Percentiles rank a stretch among this genome's conserved stretches.
Conservation (phyloP, 1,139 yeast species). For the Yamadazyma dushanensis region DNA sequence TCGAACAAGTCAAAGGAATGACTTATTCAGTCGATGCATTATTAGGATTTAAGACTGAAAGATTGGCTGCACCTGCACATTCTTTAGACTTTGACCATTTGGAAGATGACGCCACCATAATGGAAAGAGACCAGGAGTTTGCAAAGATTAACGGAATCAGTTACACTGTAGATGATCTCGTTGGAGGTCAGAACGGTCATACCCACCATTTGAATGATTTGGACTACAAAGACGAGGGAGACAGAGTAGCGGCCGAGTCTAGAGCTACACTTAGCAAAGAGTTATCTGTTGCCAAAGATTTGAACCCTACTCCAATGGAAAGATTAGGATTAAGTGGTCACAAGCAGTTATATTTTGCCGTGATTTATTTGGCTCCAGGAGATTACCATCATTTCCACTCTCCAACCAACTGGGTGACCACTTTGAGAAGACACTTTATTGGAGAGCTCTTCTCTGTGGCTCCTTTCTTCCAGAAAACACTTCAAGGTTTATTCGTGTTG, state of each 20-base stretch:
- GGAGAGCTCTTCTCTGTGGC: conserved; percentile 97
- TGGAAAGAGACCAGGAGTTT: conserved; percentile 67
- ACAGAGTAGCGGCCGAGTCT: conserved; percentile 37
- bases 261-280: conserved; percentile 38
- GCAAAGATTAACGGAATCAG: conserved; percentile 77
- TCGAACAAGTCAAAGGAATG: conserved; percentile 96
- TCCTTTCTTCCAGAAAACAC: conserved; percentile 88
- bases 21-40: conserved; percentile 89
- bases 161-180: conserved; percentile 66
- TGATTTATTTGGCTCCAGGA: conserved; percentile 95
- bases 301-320: conserved; percentile 39
- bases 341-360: conserved; percentile 80
- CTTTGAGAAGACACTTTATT: conserved; percentile 89
- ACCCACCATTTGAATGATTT: conserved; percentile 45
- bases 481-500: conserved; percentile 83
- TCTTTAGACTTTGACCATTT: conserved; percentile 48
- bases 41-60: conserved; percentile 60
- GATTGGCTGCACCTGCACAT: conserved; percentile 63
- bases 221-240: conserved; percentile 62
- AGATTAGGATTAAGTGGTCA: conserved; percentile 28
- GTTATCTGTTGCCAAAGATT: conserved; percentile 43
- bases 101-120: conserved; percentile 42
- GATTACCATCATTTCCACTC: conserved; percentile 98
- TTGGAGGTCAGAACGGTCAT: conserved; percentile 44
- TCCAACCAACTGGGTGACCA: conserved; percentile 95